Percentiles rank a stretch among this genome's conserved stretches.
Evolutionary conservation across 306 rosid genomes (phyloP).

Genomic region (Cicer pinnatifidum): DNA sequence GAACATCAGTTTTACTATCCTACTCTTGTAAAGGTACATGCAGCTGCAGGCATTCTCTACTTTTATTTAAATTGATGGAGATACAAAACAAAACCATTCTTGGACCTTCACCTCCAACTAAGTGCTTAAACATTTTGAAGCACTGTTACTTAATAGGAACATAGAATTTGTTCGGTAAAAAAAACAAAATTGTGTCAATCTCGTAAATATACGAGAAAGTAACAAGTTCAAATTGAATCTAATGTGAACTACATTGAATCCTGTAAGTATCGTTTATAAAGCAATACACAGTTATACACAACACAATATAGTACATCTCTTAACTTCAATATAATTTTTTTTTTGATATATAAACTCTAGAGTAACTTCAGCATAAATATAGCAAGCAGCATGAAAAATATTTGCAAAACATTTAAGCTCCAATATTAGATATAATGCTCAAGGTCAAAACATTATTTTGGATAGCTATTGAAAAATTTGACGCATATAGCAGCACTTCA

Average conservation of each 20-base stretch:
- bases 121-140: constrained; percentile 5
- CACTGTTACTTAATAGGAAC: not conserved
- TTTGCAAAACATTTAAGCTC: constrained; percentile 11
- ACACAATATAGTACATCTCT: constrained; percentile 6
- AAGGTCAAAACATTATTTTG: constrained; percentile 14
- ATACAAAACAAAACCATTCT: constrained; percentile 26
- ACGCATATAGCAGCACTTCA: not conserved
- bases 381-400: constrained; percentile 2
- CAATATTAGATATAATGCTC: constrained; percentile 17
- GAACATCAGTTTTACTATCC: constrained; percentile 20
- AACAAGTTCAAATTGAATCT: constrained; percentile 14
- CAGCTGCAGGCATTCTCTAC: constrained; percentile 14
- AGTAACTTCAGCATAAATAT: constrained; percentile 18
- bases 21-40: constrained; percentile 18
- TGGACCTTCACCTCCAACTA: constrained; percentile 7
- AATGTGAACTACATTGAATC: constrained; percentile 26
- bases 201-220: constrained; percentile 17
- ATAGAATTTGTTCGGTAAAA: not conserved
- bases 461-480: not conserved
- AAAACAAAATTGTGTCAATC: constrained; percentile 7
- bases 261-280: constrained; percentile 7
- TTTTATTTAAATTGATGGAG: constrained; percentile 31
- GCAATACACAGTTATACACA: constrained; percentile 4
- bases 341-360: constrained; percentile 11
- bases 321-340: not conserved